Evolutionary conservation across 352 stramenopile species (phyloP), one percentile per base, ranked within the genome.

Genomic region (Saprolegnia parasitica): DNA sequence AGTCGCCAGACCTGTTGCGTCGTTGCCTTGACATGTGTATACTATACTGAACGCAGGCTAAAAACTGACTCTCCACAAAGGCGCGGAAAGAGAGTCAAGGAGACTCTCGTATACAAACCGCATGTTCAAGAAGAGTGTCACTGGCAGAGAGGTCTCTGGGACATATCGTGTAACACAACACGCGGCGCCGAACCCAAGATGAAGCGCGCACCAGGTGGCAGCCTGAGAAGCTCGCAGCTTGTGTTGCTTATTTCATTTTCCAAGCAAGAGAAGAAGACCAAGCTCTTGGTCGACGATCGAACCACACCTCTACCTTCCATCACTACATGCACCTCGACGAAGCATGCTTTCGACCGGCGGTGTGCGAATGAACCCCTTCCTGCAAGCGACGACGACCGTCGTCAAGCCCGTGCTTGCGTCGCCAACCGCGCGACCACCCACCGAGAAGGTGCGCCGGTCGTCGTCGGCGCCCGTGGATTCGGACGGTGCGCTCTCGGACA

Each of bases 21-120:
- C 24, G 1, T 60, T 42, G 20, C 4, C 13, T 24, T 60, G 35
- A 20, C 13, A 24, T 26, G 16, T 24, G 52, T 60, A 60, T 60
- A n/a, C 24, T 3, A 60, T 60, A 60, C 52, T 21, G 11, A 13
- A n/a, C 11, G 35, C 24, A n/a, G 11, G 35, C 11, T 3, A 2
- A 55, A 5, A 2, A 5, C 5, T 5, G n/a, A 55, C 24, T 55
- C 47, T 55, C 24, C n/a, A 23, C n/a, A 55, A 55, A 23, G 47
- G n/a, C 52, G 13, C 52, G 35, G 52, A 24, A n/a, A 60, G 52
- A 60, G 52, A 42, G 52, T 20, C 35, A 1, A 24, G 16, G 24
- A 49, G 24, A 42, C 52, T 60, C 52, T 60, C 52, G 52, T 60
- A 60, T 60, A 60, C 35, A 40, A 60, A 60, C 52, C 52, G 9